These are phyloP conservation scores for Nasturtium officinale DNA, from an alignment of 345 rosid species.

Conservation along the genomic window DNA sequence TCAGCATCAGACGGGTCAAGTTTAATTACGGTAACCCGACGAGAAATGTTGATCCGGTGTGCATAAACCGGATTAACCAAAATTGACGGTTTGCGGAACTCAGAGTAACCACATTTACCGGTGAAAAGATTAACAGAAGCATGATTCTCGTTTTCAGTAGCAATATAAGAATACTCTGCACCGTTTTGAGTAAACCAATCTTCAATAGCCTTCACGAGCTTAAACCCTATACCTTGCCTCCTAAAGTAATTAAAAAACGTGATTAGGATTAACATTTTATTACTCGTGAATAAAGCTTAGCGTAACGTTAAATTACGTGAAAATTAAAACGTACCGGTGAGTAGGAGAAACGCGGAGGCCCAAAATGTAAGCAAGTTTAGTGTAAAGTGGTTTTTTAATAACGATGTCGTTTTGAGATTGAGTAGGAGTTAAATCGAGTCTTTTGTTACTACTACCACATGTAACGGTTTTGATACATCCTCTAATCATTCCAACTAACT, in stretches of 20 bases:
- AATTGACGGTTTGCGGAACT: slow-evolving; percentile 81
- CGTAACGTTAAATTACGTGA: neutral
- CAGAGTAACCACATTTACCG: slow-evolving; percentile 79
- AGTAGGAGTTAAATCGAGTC: neutral
- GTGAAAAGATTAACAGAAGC: slow-evolving; percentile 84
- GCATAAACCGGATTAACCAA: slow-evolving; percentile 91
- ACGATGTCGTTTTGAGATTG: slow-evolving; percentile 17
- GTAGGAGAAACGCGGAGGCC: slow-evolving; percentile 93
- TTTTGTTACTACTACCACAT: slow-evolving; percentile 73
- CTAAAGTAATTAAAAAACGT: slow-evolving; percentile 43
- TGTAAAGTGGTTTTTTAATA: slow-evolving; percentile 42
- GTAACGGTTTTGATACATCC: slow-evolving; percentile 96
- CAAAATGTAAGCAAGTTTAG: slow-evolving; percentile 82
- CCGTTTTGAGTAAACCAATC: slow-evolving; percentile 82
- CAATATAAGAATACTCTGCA: slow-evolving; percentile 83
- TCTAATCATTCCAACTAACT: slow-evolving; percentile 84
- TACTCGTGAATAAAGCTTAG: slow-evolving; percentile 2
- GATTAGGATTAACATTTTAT: neutral
- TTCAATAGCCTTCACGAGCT: slow-evolving; percentile 64
- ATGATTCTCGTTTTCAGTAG: slow-evolving; percentile 85
- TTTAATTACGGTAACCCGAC: slow-evolving; percentile 47
- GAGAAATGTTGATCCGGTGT: slow-evolving; percentile 57
- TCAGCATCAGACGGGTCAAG: slow-evolving; percentile 68
- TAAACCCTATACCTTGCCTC: slow-evolving; percentile 81
- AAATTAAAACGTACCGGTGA: slow-evolving; percentile 54